A percentile compares a stretch with the other conserved stretches of the same genome.
Conservation (phyloP, 805 yeast species). For the Cyberlindnera subsufficiens region DNA sequence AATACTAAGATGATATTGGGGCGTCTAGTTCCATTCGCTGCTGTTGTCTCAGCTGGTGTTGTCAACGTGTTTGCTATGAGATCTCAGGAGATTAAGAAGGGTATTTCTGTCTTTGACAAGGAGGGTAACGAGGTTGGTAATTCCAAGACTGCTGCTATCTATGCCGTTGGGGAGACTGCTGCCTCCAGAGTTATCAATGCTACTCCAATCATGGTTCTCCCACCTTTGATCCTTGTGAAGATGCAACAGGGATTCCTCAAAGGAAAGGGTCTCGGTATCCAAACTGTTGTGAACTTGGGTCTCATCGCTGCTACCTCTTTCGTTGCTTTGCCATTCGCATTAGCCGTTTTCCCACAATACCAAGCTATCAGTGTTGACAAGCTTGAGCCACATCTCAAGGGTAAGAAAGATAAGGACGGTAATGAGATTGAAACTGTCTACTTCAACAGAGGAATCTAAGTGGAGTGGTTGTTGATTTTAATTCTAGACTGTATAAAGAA, state of each 20-base stretch:
- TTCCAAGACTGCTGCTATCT: slow-evolving; percentile 80
- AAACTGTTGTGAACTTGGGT: slow-evolving; percentile 75
- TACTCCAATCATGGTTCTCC: slow-evolving; percentile 95
- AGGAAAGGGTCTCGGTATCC: slow-evolving; percentile 59
- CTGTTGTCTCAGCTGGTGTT: slow-evolving; percentile 95
- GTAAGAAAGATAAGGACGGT: slow-evolving; percentile 59
- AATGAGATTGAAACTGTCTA: slow-evolving; percentile 52
- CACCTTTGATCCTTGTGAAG: slow-evolving; percentile 78
- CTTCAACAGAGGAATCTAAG: slow-evolving; percentile 90
- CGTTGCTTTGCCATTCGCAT: slow-evolving; percentile 86
- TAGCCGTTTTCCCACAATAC: slow-evolving; percentile 93
- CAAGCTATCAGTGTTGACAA: slow-evolving; percentile 50
- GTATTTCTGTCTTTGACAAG: slow-evolving; percentile 65
- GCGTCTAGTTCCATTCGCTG: slow-evolving; percentile 95
- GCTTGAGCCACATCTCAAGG: slow-evolving; percentile 61
- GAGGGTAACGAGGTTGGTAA: slow-evolving; percentile 64
- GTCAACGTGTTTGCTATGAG: slow-evolving; percentile 97
- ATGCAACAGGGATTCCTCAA: slow-evolving; percentile 67
- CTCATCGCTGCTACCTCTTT: slow-evolving; percentile 82
- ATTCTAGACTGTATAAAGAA: too few species aligned
- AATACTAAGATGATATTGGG: slow-evolving; percentile 65
- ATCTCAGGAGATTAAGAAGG: slow-evolving; percentile 85
- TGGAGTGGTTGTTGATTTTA: too few species aligned
- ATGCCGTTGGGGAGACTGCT: slow-evolving; percentile 97
- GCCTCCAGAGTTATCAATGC: slow-evolving; percentile 92